These are phyloP conservation scores for Fraxinus latifolia DNA, from an alignment of 305 asterid genomes.

Conservation along the genomic window DNA sequence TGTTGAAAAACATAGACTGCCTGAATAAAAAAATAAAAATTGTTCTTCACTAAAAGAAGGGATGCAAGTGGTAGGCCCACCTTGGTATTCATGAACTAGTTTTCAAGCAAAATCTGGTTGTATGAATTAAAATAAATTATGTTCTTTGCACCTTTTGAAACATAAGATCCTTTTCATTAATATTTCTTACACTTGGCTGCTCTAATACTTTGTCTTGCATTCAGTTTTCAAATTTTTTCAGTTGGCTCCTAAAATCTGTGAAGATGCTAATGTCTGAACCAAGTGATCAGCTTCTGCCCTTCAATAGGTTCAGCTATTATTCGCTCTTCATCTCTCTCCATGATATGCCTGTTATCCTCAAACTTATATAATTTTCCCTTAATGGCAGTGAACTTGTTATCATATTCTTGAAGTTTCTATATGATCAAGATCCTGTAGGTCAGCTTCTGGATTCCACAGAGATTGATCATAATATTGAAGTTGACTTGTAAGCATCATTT, in stretches of 20 bases:
- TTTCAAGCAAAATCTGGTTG: background rate
- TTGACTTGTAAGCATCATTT: constrained; percentile 63
- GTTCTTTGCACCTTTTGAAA: constrained; percentile 14
- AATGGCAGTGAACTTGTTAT: constrained; percentile 81
- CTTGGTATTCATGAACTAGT: background rate
- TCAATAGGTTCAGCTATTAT: constrained; percentile 71
- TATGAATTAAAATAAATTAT: background rate
- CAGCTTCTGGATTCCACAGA: constrained; percentile 66
- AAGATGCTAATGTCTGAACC: constrained; percentile 92
- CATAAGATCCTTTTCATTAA: constrained; percentile 14
- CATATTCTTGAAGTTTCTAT: constrained; percentile 76
- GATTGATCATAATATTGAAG: constrained; percentile 45
- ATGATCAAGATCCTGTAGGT: constrained; percentile 86
- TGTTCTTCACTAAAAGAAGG: background rate
- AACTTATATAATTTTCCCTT: constrained; percentile 22
- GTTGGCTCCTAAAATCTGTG: constrained; percentile 90
- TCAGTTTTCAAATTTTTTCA: constrained; percentile 94
- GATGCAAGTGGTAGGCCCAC: background rate
- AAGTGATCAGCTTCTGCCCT: constrained; percentile 80
- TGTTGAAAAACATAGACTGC: background rate
- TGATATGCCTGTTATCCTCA: constrained; percentile 10
- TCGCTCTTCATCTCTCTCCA: constrained; percentile 19
- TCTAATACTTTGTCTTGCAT: constrained; percentile 31
- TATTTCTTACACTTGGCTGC: constrained; percentile 12
- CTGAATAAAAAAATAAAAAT: background rate